Conservation (phyloP, 2,329 filamentous ascomycete genomes). For the Sclerotinia nivalis region DNA sequence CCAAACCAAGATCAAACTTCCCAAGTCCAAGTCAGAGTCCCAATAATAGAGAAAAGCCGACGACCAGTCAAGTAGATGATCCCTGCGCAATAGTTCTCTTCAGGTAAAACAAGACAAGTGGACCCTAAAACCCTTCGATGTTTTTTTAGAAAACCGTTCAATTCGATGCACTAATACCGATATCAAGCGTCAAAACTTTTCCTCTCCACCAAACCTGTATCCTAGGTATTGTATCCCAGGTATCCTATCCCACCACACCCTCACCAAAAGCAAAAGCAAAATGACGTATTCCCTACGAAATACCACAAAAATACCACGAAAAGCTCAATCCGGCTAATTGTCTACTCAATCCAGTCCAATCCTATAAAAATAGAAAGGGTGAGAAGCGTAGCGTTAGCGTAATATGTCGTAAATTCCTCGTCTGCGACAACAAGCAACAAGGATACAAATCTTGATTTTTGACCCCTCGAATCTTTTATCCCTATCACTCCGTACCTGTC, state of each 20-base stretch:
- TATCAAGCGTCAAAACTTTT: neutral
- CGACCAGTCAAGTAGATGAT: neutral
- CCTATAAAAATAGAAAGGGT: neutral
- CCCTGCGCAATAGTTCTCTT: neutral
- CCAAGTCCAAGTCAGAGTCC: neutral
- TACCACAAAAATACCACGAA: too few relatives aligned
- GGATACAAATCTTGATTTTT: conserved; percentile 13
- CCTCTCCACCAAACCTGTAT: neutral
- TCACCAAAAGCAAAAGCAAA: neutral
- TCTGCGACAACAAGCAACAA: neutral
- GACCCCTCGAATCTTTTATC: neutral
- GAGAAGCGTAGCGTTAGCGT: neutral
- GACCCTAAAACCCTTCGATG: neutral
- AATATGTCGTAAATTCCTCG: neutral
- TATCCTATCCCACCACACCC: neutral
- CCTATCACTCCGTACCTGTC: neutral
- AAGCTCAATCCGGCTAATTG: neutral
- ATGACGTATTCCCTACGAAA: conserved; percentile 4
- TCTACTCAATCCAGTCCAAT: too few relatives aligned
- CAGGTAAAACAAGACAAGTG: neutral
- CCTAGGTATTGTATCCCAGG: neutral
- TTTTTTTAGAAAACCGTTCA: neutral
- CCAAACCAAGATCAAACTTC: conserved; percentile 15
- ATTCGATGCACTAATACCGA: neutral
- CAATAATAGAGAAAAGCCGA: neutral